A percentile compares a stretch with the other conserved stretches of the same genome.
Evolutionary conservation across 768 basidiomycete genomes (phyloP).

Genomic region (Baorangia bicolor): DNA sequence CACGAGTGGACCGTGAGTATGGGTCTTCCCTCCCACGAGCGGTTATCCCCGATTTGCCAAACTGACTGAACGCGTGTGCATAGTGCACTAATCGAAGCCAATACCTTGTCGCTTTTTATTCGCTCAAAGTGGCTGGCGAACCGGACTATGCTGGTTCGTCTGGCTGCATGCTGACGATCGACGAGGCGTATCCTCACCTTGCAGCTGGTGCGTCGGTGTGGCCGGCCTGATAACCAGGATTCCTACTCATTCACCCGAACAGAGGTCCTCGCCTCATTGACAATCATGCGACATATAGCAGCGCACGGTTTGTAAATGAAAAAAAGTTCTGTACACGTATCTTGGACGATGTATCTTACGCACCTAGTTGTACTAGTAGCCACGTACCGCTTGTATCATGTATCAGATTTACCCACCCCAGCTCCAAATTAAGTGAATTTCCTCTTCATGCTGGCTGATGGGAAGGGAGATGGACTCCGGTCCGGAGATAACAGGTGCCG

Average conservation of each 20-base stretch:
- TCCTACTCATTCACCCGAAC: conserved; percentile 12
- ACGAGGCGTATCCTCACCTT: conserved; percentile 56
- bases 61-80: not conserved
- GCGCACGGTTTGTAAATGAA: conserved; percentile 40
- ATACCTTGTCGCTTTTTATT: conserved; percentile 59
- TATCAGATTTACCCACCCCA: conserved; percentile 1
- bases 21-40: not conserved
- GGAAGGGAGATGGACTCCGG: not conserved
- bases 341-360: conserved; percentile 12
- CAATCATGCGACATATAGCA: conserved; percentile 64
- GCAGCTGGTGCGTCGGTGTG: conserved; percentile 47
- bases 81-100: conserved; percentile 57
- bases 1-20: conserved; percentile 66
- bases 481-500: conserved; percentile 8
- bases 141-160: conserved; percentile 54
- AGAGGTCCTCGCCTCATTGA: conserved; percentile 62
- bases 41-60: no score
- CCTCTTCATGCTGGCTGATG: conserved; percentile 1
- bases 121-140: conserved; percentile 53
- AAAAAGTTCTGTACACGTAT: not conserved
- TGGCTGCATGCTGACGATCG: conserved; percentile 61
- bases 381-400: conserved; percentile 14
- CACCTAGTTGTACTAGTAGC: conserved; percentile 8
- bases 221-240: conserved; percentile 6
- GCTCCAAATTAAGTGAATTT: not conserved